phyloP scores from a whole-genome alignment of 352 stramenopile genomes.

The Phytophthora quininea region DNA sequence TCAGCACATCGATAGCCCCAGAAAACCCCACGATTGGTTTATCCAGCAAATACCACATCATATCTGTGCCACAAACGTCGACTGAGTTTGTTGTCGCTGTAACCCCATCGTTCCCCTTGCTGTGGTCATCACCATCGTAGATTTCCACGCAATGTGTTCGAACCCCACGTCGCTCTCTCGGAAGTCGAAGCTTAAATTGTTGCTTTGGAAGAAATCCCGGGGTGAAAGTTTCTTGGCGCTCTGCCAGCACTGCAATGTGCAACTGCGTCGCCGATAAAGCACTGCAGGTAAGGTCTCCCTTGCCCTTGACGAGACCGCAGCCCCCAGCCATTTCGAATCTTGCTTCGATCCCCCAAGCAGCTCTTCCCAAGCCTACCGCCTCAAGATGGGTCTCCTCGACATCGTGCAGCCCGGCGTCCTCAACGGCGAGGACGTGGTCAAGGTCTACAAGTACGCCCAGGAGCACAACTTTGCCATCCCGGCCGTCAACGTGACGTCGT shows the following conservation, averaged over 20 bases:
- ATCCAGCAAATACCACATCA: constrained; percentile 57
- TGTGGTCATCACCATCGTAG: constrained; percentile 14
- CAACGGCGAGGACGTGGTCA: constrained; percentile 87
- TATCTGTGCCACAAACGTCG: constrained; percentile 6
- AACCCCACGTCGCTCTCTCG: constrained; percentile 35
- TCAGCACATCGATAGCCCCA: constrained; percentile 18
- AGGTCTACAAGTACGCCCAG: constrained; percentile 94
- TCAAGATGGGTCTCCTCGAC: constrained; percentile 82
- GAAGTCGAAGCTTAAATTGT: constrained; percentile 57
- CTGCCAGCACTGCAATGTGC: constrained; percentile 59
- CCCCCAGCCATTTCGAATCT: constrained; percentile 41
- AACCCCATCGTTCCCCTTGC: neutral
- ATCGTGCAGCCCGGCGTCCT: constrained; percentile 87
- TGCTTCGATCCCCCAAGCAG: constrained; percentile 18
- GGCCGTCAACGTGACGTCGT: constrained; percentile 97
- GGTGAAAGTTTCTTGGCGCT: constrained; percentile 31
- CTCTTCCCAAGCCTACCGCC: constrained; percentile 4
- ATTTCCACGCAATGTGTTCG: constrained; percentile 34
- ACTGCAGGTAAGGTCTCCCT: constrained; percentile 25
- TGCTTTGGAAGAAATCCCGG: constrained; percentile 70
- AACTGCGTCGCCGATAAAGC: constrained; percentile 49
- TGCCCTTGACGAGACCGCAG: neutral
- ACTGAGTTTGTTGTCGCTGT: neutral
- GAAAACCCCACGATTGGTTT: constrained; percentile 50
- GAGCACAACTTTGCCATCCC: constrained; percentile 95